These are phyloP conservation scores for Cyberlindnera maritima DNA, from an alignment of 805 yeast genomes.

Conservation along the genomic window DNA sequence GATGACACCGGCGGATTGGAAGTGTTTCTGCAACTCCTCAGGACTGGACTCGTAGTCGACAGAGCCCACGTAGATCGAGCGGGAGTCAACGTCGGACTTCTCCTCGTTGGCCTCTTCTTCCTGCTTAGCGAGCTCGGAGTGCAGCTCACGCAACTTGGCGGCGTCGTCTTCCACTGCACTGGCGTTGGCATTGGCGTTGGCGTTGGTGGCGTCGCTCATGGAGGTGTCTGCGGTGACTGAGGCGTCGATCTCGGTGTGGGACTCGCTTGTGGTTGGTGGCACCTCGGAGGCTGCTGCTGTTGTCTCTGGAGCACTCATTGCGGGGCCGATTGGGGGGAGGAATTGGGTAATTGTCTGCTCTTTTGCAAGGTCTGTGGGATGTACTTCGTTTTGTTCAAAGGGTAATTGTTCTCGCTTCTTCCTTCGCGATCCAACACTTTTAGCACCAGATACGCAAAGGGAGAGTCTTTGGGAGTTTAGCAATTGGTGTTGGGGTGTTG, in stretches of 20 bases:
- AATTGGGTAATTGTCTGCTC: too few relatives aligned
- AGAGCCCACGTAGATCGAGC: slow-evolving; percentile 79
- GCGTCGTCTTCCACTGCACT: slow-evolving; percentile 42
- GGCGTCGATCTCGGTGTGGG: too few relatives aligned
- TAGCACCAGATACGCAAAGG: too few relatives aligned
- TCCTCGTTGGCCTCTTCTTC: slow-evolving; percentile 41
- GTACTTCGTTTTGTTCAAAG: too few relatives aligned
- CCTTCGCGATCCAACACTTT: too few relatives aligned
- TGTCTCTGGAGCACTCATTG: not conserved
- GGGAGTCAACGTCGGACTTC: slow-evolving; percentile 67
- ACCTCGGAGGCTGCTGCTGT: not conserved
- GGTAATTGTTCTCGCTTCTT: too few relatives aligned
- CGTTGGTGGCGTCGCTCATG: not conserved
- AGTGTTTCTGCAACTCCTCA: slow-evolving; percentile 73
- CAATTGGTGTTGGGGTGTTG: too few relatives aligned
- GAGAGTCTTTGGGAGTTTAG: too few relatives aligned
- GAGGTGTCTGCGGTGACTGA: not conserved
- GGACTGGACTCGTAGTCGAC: slow-evolving; percentile 81
- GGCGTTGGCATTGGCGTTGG: not conserved
- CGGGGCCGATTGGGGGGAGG: too few relatives aligned
- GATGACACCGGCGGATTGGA: slow-evolving; percentile 66
- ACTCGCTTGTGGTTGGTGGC: not conserved
- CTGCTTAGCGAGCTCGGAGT: slow-evolving; percentile 44
- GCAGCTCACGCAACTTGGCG: slow-evolving; percentile 56
- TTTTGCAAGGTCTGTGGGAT: too few relatives aligned